Evolutionary conservation across 2,329 filamentous ascomycete genomes (phyloP), one percentile per base, ranked within the genome.

Genomic region (Ophiognomonia clavigignenti-juglandacearum): DNA sequence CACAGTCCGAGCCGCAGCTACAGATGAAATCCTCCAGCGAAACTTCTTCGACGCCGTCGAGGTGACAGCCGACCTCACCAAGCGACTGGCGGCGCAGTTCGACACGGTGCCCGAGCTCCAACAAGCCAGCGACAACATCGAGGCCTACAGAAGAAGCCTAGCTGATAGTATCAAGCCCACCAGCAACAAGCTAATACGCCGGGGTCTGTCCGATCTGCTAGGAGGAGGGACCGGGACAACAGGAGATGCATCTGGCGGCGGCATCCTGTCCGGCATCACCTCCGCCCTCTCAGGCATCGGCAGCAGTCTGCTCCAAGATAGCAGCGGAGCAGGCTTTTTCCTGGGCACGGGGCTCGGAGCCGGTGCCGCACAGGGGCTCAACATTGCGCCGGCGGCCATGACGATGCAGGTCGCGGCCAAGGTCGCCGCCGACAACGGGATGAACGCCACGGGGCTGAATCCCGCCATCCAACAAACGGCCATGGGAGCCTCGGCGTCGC

Each of bases 391-490:
- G 5, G 52, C 54, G 1, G 36, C 36, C 19, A 51, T 43, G 19
- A 49, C 54, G 3, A 52, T 51, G 46, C 43, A 45, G 10, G 41
- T 58, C 13, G 54, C 50, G 10, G 45, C 38, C 22, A 55, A 51
- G 45, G 53, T 58, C 10, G 53, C 48, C 2, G 42, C 51, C 2
- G 55, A 59, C 18, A 64, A 62, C 51, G 53, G 54, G n/a, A 57
- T 61, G 55, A 40, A 57, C 9, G 55, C 54, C 10, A 58, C 55
- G 8, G 60, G 61, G 14, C 50, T 65, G 18, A 63, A 63, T 45
- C 57, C 59, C 0, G 49, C 56, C 3, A 52, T 65, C 38, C 56
- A 62, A 43, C 62, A 59, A 39, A 52, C 60, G 6, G 59, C 58
- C 31, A 57, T 59, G 39, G 63, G 63, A 3, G 50, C 61, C 2